Evolutionary conservation across 192 early-diverging fungal species (phyloP).

Genomic region (Paraglomus occultum): DNA sequence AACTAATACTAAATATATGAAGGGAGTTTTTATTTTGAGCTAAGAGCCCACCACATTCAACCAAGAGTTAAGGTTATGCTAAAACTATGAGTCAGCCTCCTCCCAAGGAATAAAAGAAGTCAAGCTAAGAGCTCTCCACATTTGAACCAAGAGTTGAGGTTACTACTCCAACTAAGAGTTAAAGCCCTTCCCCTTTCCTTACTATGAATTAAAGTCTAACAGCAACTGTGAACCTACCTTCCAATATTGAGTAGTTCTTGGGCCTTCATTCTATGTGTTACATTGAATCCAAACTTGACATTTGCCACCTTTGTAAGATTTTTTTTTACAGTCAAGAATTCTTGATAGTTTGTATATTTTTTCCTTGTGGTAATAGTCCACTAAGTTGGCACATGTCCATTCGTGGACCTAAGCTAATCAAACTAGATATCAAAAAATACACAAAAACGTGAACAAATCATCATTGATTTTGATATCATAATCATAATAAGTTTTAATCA

Average conservation of each 20-base stretch:
- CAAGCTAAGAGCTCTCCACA: conserved; percentile 16
- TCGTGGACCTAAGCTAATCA: neutral
- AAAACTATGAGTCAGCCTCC: no score
- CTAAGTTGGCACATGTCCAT: conserved; percentile 20
- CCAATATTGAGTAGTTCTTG: conserved; percentile 21
- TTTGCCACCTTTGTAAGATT: conserved; percentile 3
- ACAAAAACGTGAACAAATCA: no score
- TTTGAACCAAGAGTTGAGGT: conserved; percentile 21
- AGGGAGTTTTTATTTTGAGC: no score
- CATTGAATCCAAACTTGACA: neutral
- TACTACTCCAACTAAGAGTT: conserved; percentile 14
- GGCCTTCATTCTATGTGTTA: conserved; percentile 13
- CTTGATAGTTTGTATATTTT: conserved; percentile 14
- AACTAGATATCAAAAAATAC: no score
- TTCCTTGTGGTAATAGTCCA: conserved; percentile 23
- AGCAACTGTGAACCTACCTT: conserved; percentile 17
- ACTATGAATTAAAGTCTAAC: conserved; percentile 14
- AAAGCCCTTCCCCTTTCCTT: conserved; percentile 20
- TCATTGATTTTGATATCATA: no score
- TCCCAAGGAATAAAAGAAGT: no score
- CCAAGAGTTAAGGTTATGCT: no score
- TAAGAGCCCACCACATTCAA: no score
- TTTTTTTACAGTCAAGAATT: conserved; percentile 7
- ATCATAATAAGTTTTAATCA: no score
- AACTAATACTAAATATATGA: conserved; percentile 2